Evolutionary conservation across 176 grass and related monocot genomes (phyloP).

Genomic region (Secale cereale): DNA sequence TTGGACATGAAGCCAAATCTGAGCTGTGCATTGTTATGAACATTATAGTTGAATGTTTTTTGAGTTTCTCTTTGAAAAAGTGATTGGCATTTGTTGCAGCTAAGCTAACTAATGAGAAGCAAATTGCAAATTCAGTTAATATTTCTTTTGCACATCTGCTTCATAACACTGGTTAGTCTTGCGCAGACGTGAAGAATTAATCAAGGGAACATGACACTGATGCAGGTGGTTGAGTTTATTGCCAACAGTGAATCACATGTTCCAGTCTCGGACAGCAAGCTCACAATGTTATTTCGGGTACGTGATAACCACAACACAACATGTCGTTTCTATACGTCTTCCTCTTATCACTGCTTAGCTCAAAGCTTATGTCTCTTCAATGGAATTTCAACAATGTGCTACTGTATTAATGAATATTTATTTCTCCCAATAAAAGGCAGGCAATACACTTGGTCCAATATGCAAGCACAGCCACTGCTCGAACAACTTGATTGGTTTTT

Average conservation of each 20-base stretch:
- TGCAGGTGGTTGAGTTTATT: constrained; percentile 78
- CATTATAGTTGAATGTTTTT: not conserved
- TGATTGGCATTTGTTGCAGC: not conserved
- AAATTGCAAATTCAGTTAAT: not conserved
- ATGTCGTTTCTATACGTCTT: not conserved
- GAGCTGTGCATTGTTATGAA: not conserved
- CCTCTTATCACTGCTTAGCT: not conserved
- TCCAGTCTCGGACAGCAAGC: constrained; percentile 82
- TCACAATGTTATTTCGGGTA: constrained; percentile 88
- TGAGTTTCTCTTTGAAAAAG: not conserved
- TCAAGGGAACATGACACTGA: constrained; percentile 68
- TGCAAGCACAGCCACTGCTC: too few relatives aligned
- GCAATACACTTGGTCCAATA: too few relatives aligned
- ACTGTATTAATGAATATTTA: too few relatives aligned
- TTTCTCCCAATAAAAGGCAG: too few relatives aligned
- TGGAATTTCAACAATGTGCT: constrained; percentile 30
- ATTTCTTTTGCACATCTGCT: not conserved
- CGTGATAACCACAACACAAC: not conserved
- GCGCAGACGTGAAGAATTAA: constrained; percentile 79
- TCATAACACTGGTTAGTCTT: constrained; percentile 1
- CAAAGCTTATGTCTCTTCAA: not conserved
- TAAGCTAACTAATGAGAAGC: too few relatives aligned
- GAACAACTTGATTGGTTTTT: too few relatives aligned
- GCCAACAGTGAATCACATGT: constrained; percentile 82
- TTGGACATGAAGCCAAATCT: constrained; percentile 74